Base-by-base conservation (phyloP, 345 rosid species). In the Ceriops decandra region DNA sequence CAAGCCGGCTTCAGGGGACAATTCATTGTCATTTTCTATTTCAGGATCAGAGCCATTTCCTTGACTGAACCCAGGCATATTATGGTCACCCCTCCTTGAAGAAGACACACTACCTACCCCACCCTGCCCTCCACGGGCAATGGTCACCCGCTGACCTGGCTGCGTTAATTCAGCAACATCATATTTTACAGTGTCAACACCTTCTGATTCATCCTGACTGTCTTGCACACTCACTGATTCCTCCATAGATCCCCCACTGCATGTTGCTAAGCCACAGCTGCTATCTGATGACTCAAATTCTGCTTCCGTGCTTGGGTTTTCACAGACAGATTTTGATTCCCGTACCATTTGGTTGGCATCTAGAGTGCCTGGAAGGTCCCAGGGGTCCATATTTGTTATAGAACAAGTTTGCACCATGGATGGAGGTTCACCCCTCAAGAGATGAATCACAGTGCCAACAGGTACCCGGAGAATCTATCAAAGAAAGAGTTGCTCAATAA, bases 341-440 rank as follows among this genome's bases (percentile, higher is more conserved):
- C 60, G n/a, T 57, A 68, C 72, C 35, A 77, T 72, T 52, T 79
- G 74, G 59, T 80, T 81, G 22, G 71, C 72, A 62, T 62, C 88
- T 51, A 93, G 82, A 32, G 79, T 72, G 20, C 97, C 97, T 1
- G 95, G 97, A 83, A 88, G 88, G 22, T 93, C 98, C 97, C 97
- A 93, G 2, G 97, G 98, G 81, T 91, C 95, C 73, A 84, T 74
- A 75, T 78, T 82, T 66, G 67, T 64, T 3, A 74, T 74, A 53
- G 89, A 78, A 60, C 19, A 52, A 5, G 52, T 69, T 78, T 84
- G 82, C 60, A 84, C 75, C 32, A 66, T 27, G 20, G 75, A 76
- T 36, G 92, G 86, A 66, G 89, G 82, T 72, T 89, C 95, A 63
- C 98, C 98, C 53, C 81, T 73, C 30, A 82, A 63, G 71, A 91